Conservation (phyloP, 2,329 filamentous ascomycete species). For the Fusarium sp. region DNA sequence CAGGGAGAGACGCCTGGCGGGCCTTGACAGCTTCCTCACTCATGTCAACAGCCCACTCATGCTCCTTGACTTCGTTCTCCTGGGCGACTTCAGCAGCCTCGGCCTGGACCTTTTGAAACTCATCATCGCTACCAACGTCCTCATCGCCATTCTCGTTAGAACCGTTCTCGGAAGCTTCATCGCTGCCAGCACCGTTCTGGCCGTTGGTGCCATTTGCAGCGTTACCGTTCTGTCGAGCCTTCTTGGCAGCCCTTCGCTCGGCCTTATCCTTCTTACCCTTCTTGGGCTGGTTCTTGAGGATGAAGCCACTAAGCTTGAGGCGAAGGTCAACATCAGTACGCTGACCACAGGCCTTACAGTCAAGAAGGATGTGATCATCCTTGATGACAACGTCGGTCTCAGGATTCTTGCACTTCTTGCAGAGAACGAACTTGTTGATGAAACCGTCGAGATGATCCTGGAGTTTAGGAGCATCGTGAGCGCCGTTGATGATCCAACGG, state of each 20-base stretch:
- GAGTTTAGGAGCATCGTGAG: conserved; percentile 93
- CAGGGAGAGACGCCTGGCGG: conserved; percentile 91
- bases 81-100: conserved; percentile 60
- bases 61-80: conserved; percentile 77
- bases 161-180: conserved; percentile 62
- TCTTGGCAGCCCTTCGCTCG: conserved; percentile 88
- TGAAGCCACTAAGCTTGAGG: conserved; percentile 96
- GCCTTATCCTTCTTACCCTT: conserved; percentile 99
- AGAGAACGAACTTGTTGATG: conserved; percentile 98
- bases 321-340: conserved; percentile 91
- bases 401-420: conserved; percentile 99
- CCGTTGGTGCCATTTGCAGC: conserved; percentile 52
- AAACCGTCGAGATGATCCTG: conserved; percentile 99
- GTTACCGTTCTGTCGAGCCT: conserved; percentile 78
- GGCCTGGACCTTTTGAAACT: conserved; percentile 84
- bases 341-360: conserved; percentile 99
- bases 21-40: conserved; percentile 95
- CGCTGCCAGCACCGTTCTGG: conserved; percentile 70
- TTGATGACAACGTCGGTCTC: conserved; percentile 97
- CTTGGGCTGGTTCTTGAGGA: conserved; percentile 91
- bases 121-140: conserved; percentile 88
- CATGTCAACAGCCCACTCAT: conserved; percentile 96
- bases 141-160: conserved; percentile 63
- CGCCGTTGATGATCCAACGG: conserved; percentile 99
- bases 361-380: conserved; percentile 88